Evolutionary conservation across 2,329 filamentous ascomycete species (phyloP).

Genomic region (Pyrenochaeta sp.): DNA sequence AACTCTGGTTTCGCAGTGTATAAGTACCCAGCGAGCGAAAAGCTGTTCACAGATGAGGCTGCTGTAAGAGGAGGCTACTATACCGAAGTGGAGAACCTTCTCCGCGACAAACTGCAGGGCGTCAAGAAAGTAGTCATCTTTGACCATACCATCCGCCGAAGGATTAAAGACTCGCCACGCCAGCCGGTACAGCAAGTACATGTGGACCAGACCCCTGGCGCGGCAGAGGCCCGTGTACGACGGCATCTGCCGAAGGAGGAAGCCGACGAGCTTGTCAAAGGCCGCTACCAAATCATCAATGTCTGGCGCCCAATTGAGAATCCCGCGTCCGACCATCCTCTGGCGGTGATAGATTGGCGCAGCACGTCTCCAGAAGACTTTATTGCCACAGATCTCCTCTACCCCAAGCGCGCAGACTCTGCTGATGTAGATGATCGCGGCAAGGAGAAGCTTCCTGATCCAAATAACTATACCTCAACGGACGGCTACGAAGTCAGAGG

Average conservation of each 20-base stretch:
- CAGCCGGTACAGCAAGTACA: constrained; percentile 75
- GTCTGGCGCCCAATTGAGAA: constrained; percentile 73
- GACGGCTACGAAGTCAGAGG: constrained; percentile 70
- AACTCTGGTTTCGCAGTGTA: constrained; percentile 67
- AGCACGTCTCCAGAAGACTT: constrained; percentile 67
- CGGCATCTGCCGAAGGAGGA: constrained; percentile 66
- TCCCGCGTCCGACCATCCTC: constrained; percentile 71
- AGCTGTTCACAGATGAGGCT: constrained; percentile 63
- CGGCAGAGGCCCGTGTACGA: constrained; percentile 68
- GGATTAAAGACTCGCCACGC: constrained; percentile 63
- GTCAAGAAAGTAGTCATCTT: constrained; percentile 73
- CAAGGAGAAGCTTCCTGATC: constrained; percentile 65
- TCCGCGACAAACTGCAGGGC: constrained; percentile 63
- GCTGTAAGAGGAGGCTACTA: constrained; percentile 68
- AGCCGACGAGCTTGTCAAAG: constrained; percentile 64
- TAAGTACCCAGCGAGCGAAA: constrained; percentile 62
- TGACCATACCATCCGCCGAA: constrained; percentile 74
- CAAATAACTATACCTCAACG: constrained; percentile 56
- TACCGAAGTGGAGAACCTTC: constrained; percentile 65
- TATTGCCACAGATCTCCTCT: constrained; percentile 68
- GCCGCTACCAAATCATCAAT: constrained; percentile 73
- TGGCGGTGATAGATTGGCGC: constrained; percentile 73
- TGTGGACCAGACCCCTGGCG: constrained; percentile 73
- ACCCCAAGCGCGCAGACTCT: constrained; percentile 56
- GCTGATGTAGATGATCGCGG: constrained; percentile 63